Conservation (phyloP, 2,329 filamentous ascomycete species). For the Fusarium palustre region DNA sequence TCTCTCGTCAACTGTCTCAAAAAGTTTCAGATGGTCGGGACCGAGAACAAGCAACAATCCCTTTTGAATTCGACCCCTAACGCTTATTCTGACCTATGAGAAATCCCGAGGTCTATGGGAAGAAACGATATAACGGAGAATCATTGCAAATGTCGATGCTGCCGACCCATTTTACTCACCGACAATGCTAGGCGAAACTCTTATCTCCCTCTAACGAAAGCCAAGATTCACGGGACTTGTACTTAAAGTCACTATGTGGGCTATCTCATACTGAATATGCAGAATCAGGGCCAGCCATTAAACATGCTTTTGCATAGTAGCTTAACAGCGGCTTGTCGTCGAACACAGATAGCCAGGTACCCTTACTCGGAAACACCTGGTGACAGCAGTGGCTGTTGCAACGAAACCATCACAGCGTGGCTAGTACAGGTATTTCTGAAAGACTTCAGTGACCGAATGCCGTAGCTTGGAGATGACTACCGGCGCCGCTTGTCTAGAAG, state of each 20-base stretch:
- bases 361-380: constrained; percentile 22
- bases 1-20: constrained; percentile 1
- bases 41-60: constrained; percentile 5
- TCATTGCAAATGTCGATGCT: constrained; percentile 10
- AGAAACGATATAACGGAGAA: constrained; percentile 12
- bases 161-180: constrained; percentile 32
- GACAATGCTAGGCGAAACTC: constrained; percentile 35
- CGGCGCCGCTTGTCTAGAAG: constrained; percentile 28
- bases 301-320: constrained; percentile 12
- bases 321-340: constrained; percentile 15
- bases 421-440: constrained; percentile 1
- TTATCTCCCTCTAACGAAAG: constrained; percentile 28
- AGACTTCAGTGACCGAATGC: constrained; percentile 26
- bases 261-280: constrained; percentile 24
- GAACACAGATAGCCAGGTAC: constrained; percentile 2
- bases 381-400: constrained; percentile 26
- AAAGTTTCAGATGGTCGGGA: background rate
- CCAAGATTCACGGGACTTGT: constrained; percentile 32
- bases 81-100: constrained; percentile 26
- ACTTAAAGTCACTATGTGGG: constrained; percentile 30
- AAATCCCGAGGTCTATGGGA: constrained; percentile 9
- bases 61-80: constrained; percentile 18
- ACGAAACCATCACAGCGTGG: constrained; percentile 9
- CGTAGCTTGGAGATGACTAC: constrained; percentile 34
- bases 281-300: constrained; percentile 30